phyloP scores from a whole-genome alignment of 1,284 basidiomycete genomes.

The Thecaphora thlaspeos region DNA sequence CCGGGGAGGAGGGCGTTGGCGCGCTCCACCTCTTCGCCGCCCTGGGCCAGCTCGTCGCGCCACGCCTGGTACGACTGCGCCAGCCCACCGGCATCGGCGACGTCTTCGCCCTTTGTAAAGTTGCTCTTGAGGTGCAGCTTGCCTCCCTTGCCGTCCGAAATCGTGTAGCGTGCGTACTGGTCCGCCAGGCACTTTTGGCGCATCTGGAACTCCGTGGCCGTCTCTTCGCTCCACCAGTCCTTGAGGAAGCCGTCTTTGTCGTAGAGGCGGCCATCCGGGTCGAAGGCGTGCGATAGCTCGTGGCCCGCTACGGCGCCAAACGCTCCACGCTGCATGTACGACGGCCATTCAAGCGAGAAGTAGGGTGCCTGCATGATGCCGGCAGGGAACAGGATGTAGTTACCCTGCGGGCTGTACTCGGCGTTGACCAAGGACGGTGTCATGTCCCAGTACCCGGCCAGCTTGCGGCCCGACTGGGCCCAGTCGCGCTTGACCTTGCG shows the following conservation, averaged over 20 bases:
- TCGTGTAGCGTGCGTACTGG: constrained; percentile 80
- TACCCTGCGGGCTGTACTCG: constrained; percentile 52
- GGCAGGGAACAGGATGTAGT: constrained; percentile 91
- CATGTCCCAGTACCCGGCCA: constrained; percentile 84
- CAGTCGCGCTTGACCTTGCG: constrained; percentile 64
- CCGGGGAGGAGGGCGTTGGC: constrained; percentile 56
- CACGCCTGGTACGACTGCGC: constrained; percentile 58
- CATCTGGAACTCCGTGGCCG: constrained; percentile 77
- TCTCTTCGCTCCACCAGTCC: constrained; percentile 75
- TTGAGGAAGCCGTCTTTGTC: constrained; percentile 63
- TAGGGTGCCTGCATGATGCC: constrained; percentile 91
- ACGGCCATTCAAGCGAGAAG: constrained; percentile 82
- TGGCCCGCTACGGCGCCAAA: constrained; percentile 52
- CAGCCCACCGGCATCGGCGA: constrained; percentile 64
- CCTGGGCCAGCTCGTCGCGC: constrained; percentile 43
- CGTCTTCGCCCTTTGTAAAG: constrained; percentile 67
- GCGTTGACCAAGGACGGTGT: constrained; percentile 65
- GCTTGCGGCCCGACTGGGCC: constrained; percentile 71
- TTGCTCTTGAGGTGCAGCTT: constrained; percentile 79
- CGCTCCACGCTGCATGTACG: constrained; percentile 79
- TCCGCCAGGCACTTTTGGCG: constrained; percentile 83
- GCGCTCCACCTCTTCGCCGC: constrained; percentile 37
- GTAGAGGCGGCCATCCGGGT: constrained; percentile 76
- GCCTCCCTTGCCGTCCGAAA: constrained; percentile 80
- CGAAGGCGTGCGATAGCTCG: constrained; percentile 76